A percentile compares a stretch with the other conserved stretches of the same genome.
phyloP scores from a whole-genome alignment of 805 yeast genomes.

The Candida xyloterini region DNA sequence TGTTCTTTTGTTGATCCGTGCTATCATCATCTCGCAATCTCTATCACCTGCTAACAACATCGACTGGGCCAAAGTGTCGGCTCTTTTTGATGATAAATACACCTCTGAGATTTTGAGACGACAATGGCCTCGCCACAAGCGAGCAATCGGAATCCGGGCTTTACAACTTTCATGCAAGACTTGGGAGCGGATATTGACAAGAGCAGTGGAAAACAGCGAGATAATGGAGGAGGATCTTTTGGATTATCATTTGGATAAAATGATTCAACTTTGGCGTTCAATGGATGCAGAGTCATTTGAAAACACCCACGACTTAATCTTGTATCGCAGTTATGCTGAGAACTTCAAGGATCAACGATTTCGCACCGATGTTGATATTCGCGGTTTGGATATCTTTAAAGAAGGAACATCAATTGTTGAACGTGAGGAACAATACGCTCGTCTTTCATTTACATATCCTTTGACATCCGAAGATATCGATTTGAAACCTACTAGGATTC shows the following conservation, averaged over 20 bases:
- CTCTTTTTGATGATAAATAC: slow-evolving; percentile 40
- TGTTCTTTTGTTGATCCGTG: slow-evolving; percentile 54
- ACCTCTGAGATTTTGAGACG: slow-evolving; percentile 47
- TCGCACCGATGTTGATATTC: slow-evolving; percentile 29
- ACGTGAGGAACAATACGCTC: slow-evolving; percentile 54
- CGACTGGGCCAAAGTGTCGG: slow-evolving; percentile 62
- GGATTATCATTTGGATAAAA: slow-evolving; percentile 46
- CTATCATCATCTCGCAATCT: slow-evolving; percentile 66
- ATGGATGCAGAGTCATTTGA: slow-evolving; percentile 36
- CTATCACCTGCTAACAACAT: slow-evolving; percentile 50
- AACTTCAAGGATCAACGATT: slow-evolving; percentile 48
- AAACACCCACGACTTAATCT: slow-evolving; percentile 16
- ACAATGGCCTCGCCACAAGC: slow-evolving; percentile 70
- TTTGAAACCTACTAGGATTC: slow-evolving; percentile 24
- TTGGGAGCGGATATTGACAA: slow-evolving; percentile 66
- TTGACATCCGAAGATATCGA: slow-evolving; percentile 17
- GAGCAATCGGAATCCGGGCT: slow-evolving; percentile 55
- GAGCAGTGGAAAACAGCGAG: slow-evolving; percentile 54
- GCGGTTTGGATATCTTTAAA: slow-evolving; percentile 42
- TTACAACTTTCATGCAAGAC: slow-evolving; percentile 49
- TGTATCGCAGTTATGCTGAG: slow-evolving; percentile 41
- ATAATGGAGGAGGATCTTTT: slow-evolving; percentile 50
- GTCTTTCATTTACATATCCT: slow-evolving; percentile 42
- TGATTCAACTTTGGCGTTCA: slow-evolving; percentile 65
- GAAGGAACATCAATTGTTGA: slow-evolving; percentile 64